These are phyloP conservation scores for Lachnellula subtilissima DNA, from an alignment of 2,329 filamentous ascomycete species.

Conservation along the genomic window DNA sequence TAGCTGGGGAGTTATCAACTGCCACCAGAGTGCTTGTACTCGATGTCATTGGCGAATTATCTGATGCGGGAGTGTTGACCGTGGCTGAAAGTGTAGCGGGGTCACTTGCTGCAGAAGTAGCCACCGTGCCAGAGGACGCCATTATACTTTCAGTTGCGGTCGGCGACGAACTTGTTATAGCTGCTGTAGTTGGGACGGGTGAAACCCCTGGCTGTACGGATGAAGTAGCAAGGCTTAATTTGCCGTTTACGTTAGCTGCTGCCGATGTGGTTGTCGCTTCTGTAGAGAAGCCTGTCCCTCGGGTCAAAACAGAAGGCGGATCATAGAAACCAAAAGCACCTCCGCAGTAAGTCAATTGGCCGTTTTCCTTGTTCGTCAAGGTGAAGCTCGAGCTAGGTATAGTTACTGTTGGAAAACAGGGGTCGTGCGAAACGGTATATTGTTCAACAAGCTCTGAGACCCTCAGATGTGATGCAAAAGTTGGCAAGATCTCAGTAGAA, in stretches of 20 bases:
- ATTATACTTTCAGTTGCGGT: background rate
- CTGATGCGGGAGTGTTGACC: too few relatives aligned
- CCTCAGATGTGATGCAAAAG: background rate
- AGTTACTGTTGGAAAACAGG: background rate
- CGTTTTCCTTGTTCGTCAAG: background rate
- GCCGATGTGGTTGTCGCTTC: background rate
- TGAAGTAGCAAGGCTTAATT: background rate
- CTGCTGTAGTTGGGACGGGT: background rate
- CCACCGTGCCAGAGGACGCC: background rate
- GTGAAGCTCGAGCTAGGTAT: background rate
- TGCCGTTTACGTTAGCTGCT: background rate
- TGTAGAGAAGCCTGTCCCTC: background rate
- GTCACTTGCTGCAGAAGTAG: background rate
- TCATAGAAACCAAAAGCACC: background rate
- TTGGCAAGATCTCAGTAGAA: background rate
- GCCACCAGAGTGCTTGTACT: background rate
- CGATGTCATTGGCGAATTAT: background rate
- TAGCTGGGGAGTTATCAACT: background rate
- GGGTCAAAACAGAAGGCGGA: background rate
- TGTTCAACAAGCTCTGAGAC: background rate
- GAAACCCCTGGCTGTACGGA: background rate
- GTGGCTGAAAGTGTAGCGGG: background rate
- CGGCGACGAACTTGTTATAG: background rate
- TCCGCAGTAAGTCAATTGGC: background rate
- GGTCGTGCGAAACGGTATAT: background rate